Evolutionary conservation across 2,329 filamentous ascomycete species (phyloP), one percentile per base, ranked within the genome.

Genomic region (Apiospora phragmitis): DNA sequence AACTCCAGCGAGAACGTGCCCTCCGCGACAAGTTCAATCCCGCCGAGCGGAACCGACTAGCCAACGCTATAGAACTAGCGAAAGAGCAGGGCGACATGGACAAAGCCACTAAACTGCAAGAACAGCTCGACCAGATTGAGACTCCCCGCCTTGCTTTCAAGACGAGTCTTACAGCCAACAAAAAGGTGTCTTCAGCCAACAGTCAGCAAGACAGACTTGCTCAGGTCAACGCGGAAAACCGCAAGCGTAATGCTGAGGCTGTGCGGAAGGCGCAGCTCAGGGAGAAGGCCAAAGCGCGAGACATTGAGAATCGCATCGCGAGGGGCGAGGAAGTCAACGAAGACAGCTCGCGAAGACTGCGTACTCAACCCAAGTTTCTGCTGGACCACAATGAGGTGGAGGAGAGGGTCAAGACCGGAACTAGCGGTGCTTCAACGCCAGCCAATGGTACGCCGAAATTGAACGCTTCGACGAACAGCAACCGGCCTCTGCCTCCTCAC

Each of bases 241-340:
- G 95, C 72, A 90, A 91, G 71, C 88, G 91, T 75, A 98, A 98
- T 78, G 88, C 89, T n/a, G 93, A 97, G 79, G 91, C 93, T 66
- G 93, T 98, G n/a, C 93, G 95, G 71, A 93, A 93, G 80, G 95
- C 95, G 0, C 93, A 98, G 79, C 86, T 97, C 70, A 92, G 92
- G 75, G 96, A 99, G 83, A 89, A 91, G 75, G 88, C 88, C 67
- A 87, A 86, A 74, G 88, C 88, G 80, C 86, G 86, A 62, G 90
- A 90, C 74, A 87, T 86, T 70, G 89, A 90, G 74, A 86, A 86
- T 71, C 89, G 88, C 55, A 81, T 90, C 65, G 89, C 89, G 72
- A 87, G 90, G 49, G 91, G 91, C 70, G 91, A 93, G 77, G 84
- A 85, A 1, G 85, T 89, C 43, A 82, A 85, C 66, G 90, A 91